Percentiles rank a stretch among this genome's conserved stretches.
These are phyloP conservation scores for Podaxis sp. DNA, from an alignment of 768 basidiomycete genomes.

Conservation along the genomic window DNA sequence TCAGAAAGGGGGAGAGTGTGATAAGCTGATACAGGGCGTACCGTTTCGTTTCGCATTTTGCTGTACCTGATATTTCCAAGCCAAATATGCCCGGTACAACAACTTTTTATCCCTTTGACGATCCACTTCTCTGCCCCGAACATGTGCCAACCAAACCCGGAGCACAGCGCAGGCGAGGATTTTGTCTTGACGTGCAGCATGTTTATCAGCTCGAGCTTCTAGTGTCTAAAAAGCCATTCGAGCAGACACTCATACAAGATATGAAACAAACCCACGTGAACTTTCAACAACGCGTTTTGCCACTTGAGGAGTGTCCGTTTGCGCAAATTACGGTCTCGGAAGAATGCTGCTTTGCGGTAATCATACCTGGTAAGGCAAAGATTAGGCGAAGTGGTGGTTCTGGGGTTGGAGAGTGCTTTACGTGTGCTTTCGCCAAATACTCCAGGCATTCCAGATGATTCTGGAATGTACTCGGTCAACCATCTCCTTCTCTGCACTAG, in stretches of 20 bases:
- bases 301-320: slow-evolving; percentile 10
- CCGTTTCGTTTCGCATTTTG: slow-evolving; percentile 18
- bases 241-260: not conserved
- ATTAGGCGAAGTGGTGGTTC: not conserved
- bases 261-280: slow-evolving; percentile 17
- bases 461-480: slow-evolving; percentile 40
- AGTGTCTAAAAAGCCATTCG: slow-evolving; percentile 34
- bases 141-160: slow-evolving; percentile 25
- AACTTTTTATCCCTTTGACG: slow-evolving; percentile 15
- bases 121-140: slow-evolving; percentile 20
- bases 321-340: slow-evolving; percentile 10
- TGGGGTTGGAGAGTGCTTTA: slow-evolving; percentile 27
- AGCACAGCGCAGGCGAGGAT: slow-evolving; percentile 21
- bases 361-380: slow-evolving; percentile 5
- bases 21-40: slow-evolving; percentile 2
- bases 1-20: not conserved
- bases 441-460: slow-evolving; percentile 43
- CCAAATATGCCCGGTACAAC: slow-evolving; percentile 16
- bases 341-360: slow-evolving; percentile 2
- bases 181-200: slow-evolving; percentile 25
- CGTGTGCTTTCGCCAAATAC: slow-evolving; percentile 55
- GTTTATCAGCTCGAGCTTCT: slow-evolving; percentile 53
- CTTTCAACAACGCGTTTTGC: slow-evolving; percentile 1
- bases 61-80: slow-evolving; percentile 18
- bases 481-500: slow-evolving; percentile 40